Evolutionary conservation across 2,329 filamentous ascomycete species (phyloP).

Genomic region (Coleophoma cylindrospora): DNA sequence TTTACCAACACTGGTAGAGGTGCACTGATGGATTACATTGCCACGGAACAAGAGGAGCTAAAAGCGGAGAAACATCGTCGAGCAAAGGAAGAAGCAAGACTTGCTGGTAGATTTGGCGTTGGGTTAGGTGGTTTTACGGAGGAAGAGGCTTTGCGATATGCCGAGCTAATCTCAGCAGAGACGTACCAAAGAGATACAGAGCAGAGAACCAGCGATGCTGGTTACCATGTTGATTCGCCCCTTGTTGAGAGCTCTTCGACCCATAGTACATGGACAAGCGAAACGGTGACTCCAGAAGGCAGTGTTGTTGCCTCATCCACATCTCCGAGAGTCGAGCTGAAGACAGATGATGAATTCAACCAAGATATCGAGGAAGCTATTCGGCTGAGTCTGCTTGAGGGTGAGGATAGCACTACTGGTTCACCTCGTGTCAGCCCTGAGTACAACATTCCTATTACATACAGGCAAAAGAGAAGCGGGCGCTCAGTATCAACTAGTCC

Average conservation of each 20-base stretch:
- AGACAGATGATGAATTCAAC: constrained; percentile 42
- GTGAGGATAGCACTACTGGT: constrained; percentile 40
- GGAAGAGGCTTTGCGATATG: constrained; percentile 60
- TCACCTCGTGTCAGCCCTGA: constrained; percentile 42
- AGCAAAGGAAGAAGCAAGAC: constrained; percentile 61
- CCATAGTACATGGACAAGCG: constrained; percentile 31
- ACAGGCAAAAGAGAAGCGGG: constrained; percentile 40
- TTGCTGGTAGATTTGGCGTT: constrained; percentile 79
- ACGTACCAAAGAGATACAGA: constrained; percentile 51
- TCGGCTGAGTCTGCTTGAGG: constrained; percentile 54
- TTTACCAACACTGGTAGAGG: constrained; percentile 60
- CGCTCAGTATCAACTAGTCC: constrained; percentile 29
- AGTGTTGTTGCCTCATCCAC: constrained; percentile 37
- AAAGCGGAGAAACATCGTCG: constrained; percentile 65
- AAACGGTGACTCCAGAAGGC: constrained; percentile 50
- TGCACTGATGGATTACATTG: constrained; percentile 76
- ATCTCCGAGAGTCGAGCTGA: constrained; percentile 14
- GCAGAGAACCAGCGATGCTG: constrained; percentile 44
- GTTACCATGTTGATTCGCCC: constrained; percentile 42
- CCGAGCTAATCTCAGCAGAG: constrained; percentile 62
- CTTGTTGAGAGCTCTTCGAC: constrained; percentile 24
- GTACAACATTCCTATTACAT: constrained; percentile 46
- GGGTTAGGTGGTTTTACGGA: constrained; percentile 65
- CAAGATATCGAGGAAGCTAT: constrained; percentile 62
- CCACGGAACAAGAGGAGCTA: constrained; percentile 78